Evolutionary conservation across 192 early-diverging fungal species (phyloP).

Genomic region (Podila horticola): DNA sequence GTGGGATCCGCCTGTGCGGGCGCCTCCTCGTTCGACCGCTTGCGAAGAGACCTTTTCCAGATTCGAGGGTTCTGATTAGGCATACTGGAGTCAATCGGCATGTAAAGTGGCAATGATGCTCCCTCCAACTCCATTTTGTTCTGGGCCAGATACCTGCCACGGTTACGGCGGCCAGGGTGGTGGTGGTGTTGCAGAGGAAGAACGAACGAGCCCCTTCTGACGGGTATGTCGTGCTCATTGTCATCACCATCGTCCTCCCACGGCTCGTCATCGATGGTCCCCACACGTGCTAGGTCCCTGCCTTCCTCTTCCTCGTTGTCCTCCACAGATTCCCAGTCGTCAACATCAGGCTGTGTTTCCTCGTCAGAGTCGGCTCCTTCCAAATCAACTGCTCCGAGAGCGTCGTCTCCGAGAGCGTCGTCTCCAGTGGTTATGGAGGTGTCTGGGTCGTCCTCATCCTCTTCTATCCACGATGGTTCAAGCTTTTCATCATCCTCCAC

Average conservation of each 20-base stretch:
- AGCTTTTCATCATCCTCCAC: conserved; percentile 3
- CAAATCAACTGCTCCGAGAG: not conserved
- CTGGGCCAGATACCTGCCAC: not conserved
- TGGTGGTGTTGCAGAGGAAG: not conserved
- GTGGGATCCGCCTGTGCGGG: not conserved
- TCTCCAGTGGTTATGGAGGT: conserved; percentile 21
- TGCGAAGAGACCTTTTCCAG: conserved; percentile 6
- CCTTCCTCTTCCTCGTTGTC: not conserved
- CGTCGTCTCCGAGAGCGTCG: conserved; percentile 6
- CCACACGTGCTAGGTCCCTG: not conserved
- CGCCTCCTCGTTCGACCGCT: conserved; percentile 3
- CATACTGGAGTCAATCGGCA: not conserved
- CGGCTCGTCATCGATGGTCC: not conserved
- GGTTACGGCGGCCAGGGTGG: not conserved
- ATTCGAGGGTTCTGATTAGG: not conserved
- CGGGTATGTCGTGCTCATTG: not conserved
- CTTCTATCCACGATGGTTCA: conserved; percentile 31
- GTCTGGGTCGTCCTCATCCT: conserved; percentile 18
- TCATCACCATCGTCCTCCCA: conserved; percentile 16
- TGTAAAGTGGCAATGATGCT: conserved; percentile 22
- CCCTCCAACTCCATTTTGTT: not conserved
- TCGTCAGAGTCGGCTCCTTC: conserved; percentile 3
- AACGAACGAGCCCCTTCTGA: not conserved
- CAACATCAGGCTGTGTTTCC: not conserved
- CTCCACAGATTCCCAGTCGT: not conserved